Conservation (phyloP, 2,329 filamentous ascomycete genomes). For the Harringtonia lauricola region DNA sequence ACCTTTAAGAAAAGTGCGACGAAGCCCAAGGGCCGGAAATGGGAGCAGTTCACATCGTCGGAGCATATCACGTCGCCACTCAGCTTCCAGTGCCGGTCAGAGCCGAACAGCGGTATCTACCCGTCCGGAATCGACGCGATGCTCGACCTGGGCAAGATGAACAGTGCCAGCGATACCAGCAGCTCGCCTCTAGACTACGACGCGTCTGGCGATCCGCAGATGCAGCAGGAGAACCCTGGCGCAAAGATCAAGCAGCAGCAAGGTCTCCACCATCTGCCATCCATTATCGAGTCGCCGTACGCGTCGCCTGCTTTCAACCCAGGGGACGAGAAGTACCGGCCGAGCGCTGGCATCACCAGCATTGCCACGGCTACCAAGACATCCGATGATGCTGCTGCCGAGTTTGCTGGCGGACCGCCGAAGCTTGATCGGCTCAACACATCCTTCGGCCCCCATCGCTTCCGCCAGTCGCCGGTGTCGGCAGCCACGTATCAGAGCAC, state of each 20-base stretch:
- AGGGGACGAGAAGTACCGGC: not conserved
- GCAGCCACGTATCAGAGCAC: not conserved
- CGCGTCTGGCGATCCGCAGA: no score
- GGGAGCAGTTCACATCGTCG: not conserved
- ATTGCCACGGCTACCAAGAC: not conserved
- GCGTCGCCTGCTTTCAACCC: conserved; percentile 1
- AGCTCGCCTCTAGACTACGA: no score
- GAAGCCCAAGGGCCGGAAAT: not conserved
- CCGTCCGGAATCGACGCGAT: not conserved
- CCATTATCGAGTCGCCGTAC: conserved; percentile 15
- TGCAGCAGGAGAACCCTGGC: not conserved
- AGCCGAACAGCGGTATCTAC: not conserved
- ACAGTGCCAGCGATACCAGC: no score
- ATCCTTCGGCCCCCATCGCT: conserved; percentile 12
- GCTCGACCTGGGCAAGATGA: not conserved
- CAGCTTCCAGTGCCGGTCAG: not conserved
- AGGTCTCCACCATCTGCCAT: not conserved
- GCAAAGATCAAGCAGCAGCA: not conserved
- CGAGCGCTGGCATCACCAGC: not conserved
- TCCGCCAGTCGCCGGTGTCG: conserved; percentile 1
- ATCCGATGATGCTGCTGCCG: no score
- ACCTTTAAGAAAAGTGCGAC: not conserved
- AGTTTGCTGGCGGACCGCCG: not conserved
- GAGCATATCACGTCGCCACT: not conserved
- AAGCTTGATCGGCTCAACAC: conserved; percentile 14